phyloP scores from a whole-genome alignment of 805 yeast genomes.

The Yarrowia hollandica region DNA sequence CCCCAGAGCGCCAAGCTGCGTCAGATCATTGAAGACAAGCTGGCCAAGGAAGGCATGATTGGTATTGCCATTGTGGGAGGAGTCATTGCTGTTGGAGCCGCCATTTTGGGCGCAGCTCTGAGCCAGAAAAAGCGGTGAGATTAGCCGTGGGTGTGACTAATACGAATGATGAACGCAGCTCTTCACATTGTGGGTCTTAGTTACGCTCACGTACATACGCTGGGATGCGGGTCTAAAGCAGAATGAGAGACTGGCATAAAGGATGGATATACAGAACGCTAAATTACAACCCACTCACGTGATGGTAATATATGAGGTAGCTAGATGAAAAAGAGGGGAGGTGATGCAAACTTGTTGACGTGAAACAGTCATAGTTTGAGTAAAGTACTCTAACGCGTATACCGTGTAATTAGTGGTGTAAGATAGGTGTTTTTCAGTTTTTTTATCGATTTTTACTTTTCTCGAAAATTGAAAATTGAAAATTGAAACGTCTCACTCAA shows the following conservation, averaged over 20 bases:
- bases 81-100: constrained; percentile 79
- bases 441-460: too few species aligned
- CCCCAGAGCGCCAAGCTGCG: constrained; percentile 71
- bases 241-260: too few species aligned
- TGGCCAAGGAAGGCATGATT: constrained; percentile 82
- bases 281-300: constrained; percentile 6
- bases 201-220: background rate
- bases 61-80: constrained; percentile 90
- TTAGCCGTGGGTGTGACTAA: background rate
- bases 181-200: background rate
- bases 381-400: too few species aligned
- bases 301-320: background rate
- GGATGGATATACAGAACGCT: constrained; percentile 14
- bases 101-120: constrained; percentile 46
- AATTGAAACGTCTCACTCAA: too few species aligned
- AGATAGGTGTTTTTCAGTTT: too few species aligned
- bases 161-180: too few species aligned
- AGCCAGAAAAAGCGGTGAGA: constrained; percentile 33
- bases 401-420: too few species aligned
- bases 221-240: too few species aligned
- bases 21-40: constrained; percentile 75
- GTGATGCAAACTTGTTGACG: too few species aligned
- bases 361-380: too few species aligned
- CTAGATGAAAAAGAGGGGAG: background rate
- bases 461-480: too few species aligned